These are phyloP conservation scores for Kluyveromyces aestuarii DNA, from an alignment of 805 yeast species.

Conservation along the genomic window DNA sequence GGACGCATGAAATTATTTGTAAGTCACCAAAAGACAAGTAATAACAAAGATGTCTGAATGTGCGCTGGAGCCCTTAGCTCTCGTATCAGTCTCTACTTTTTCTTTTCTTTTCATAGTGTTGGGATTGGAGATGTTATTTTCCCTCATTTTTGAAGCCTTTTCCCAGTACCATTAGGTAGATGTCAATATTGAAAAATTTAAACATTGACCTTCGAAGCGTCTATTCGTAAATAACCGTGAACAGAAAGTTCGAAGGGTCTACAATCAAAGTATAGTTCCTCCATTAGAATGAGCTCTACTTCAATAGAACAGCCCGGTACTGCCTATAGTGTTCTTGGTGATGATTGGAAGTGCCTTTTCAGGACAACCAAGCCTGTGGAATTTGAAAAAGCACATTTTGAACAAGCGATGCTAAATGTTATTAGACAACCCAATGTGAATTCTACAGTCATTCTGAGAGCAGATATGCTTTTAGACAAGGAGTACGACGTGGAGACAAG, in stretches of 20 bases:
- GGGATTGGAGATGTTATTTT: too few relatives aligned
- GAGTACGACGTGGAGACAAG: constrained; percentile 27
- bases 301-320: constrained; percentile 10
- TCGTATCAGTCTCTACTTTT: background rate
- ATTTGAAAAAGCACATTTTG: constrained; percentile 42
- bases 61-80: background rate
- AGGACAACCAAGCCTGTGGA: constrained; percentile 13
- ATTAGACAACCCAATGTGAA: constrained; percentile 82
- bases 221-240: background rate
- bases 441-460: constrained; percentile 82
- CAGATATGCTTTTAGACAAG: constrained; percentile 61
- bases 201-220: background rate
- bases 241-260: background rate
- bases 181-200: background rate
- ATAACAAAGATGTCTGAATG: background rate
- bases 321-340: constrained; percentile 19
- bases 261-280: background rate
- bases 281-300: background rate
- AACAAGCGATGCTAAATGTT: constrained; percentile 67
- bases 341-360: constrained; percentile 23
- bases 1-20: background rate
- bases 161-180: background rate
- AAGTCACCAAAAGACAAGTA: background rate
- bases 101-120: background rate
- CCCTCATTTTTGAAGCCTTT: background rate